Base-by-base conservation (phyloP, 2,329 filamentous ascomycete species). In the Calonectria crousiana region DNA sequence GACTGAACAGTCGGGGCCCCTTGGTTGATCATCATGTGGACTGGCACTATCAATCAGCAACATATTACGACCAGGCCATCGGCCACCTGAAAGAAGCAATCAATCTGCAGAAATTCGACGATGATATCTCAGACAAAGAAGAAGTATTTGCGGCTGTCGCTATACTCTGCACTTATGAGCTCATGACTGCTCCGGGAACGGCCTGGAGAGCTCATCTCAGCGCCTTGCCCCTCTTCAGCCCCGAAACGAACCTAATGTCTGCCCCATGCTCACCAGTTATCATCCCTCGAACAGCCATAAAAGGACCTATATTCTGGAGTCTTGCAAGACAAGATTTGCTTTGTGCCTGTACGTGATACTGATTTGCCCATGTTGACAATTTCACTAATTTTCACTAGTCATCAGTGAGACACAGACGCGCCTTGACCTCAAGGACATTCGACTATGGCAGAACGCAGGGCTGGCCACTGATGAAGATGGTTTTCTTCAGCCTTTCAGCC, bases 131-230 rank as follows among this genome's bases (percentile, higher is more conserved):
- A 0, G 79, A 79, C 0, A 77, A 75, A 51, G 72, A 82, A 51
- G 77, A 93, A 72, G 86, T 93, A 4, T 86, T 93, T 28, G 91
- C 92, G 11, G 91, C 92, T 2, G 92, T 92, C 2, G 91, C 92
- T 0, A 93, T 94, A 18, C 83, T 94, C 2, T 93, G 91, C 73
- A 90, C 92, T 0, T 93, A 93, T 79, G 92, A 94, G 75, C 91
- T 93, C 73, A 85, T 93, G n/a, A 91, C 93, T 81, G 90, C 90
- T 1, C 92, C 91, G 1, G 89, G 89, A 2, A 87, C 88, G 0
- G 91, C 92, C 26, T 94, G 92, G 92, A 88, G 89, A 38, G 87
- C 91, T 5, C 92, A 94, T 84, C 83, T 94, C 8, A 93, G 90
- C 76, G 92, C 92, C 0, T 90, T 93, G 0, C 93, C 93, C 76